A percentile compares a stretch with the other conserved stretches of the same genome.
Conservation (phyloP, 2,329 filamentous ascomycete genomes). For the Trichoderma sp. region DNA sequence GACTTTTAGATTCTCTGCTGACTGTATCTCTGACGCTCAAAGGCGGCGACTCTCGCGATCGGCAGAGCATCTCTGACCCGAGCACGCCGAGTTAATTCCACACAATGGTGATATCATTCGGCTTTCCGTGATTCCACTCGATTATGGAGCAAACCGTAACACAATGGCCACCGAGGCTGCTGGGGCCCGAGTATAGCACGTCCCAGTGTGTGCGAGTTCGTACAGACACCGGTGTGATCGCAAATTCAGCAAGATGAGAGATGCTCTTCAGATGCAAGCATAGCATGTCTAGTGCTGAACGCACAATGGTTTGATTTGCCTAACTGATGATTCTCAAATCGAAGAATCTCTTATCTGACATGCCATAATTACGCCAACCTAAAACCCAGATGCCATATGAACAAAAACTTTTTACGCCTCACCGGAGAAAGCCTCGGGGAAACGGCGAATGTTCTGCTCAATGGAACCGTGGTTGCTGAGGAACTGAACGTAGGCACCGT, state of each 20-base stretch:
- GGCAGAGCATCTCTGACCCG: background rate
- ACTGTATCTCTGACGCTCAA: constrained; percentile 1
- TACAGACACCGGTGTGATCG: background rate
- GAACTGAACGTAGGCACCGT: constrained; percentile 99
- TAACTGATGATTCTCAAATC: constrained; percentile 40
- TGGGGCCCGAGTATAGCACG: background rate
- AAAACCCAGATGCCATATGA: constrained; percentile 44
- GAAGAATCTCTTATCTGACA: constrained; percentile 45
- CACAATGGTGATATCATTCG: background rate
- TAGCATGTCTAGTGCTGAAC: constrained; percentile 31
- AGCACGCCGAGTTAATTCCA: background rate
- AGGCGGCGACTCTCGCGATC: background rate
- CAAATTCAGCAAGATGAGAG: background rate
- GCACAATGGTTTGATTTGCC: constrained; percentile 42
- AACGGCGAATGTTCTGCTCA: constrained; percentile 84
- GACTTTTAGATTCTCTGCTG: background rate
- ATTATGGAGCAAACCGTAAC: background rate
- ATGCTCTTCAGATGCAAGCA: background rate
- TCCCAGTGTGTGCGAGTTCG: background rate
- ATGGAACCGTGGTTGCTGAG: constrained; percentile 89
- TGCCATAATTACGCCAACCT: constrained; percentile 51
- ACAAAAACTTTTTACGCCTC: constrained; percentile 52
- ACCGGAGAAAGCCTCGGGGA: constrained; percentile 83
- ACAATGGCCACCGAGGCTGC: background rate
- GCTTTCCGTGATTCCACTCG: background rate